Evolutionary conservation across 2,329 filamentous ascomycete genomes (phyloP), one percentile per base, ranked within the genome.

Genomic region (Triangularia setosa): DNA sequence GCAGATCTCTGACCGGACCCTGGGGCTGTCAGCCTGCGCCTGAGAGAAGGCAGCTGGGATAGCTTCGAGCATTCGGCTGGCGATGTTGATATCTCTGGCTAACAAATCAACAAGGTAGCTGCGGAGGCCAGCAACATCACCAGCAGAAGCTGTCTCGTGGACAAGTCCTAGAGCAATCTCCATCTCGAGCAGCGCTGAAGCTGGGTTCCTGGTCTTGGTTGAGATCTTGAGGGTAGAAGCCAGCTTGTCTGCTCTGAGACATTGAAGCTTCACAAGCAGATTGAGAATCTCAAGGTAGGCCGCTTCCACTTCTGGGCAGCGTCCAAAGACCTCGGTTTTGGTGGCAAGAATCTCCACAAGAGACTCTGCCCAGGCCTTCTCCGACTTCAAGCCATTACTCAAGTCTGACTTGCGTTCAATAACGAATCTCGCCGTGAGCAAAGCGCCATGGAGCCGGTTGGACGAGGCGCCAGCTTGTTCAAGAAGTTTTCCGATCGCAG

Each of bases 381-480:
- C 76, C 24, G 73, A 73, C 6, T 82, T 72, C 21, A 76, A 74
- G 24, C 79, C 78, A 0, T 74, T 74, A 67, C 80, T 77, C 9
- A 85, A 78, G 55, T 83, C 80, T 3, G 73, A 67, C 14, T 85
- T 78, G 35, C 84, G 80, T 66, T 87, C 84, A 28, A 89, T 71
- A 1, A 87, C 75, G 67, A 84, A 86, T 62, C 83, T 85, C 8
- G 85, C 73, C 0, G 84, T 80, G 59, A 89, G 70, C 1, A 90
- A 77, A 2, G 81, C 76, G 1, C 88, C 88, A 67, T 90, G 88
- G 0, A 86, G 72, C 28, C 78, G 75, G 66, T 90, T 90, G 1
- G 76, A 75, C 7, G 73, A 71, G 0, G 66, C 67, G 1, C 53
- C 35, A 40, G 74, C 71, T 6, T 73, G 69, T 3, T 66, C 67